Percentiles rank a stretch among this genome's conserved stretches.
Evolutionary conservation across 805 yeast species (phyloP).

Genomic region (Kurtzmaniella fragi): DNA sequence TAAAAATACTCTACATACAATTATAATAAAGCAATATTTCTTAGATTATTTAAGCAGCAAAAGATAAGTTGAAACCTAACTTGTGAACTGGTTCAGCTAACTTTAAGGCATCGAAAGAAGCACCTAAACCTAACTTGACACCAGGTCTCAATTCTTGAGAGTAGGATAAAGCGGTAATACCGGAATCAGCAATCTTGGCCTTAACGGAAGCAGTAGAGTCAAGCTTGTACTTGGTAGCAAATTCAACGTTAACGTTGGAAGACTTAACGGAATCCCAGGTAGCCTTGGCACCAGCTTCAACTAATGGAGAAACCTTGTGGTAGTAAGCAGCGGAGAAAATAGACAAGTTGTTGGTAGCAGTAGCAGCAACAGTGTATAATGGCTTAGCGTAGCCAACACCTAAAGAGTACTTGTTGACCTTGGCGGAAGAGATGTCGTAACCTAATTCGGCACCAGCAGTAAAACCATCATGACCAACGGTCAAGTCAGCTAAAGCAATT

Average conservation of each 20-base stretch:
- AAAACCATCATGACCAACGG: conserved; percentile 94
- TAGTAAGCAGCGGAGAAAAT: conserved; percentile 93
- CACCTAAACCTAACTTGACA: conserved; percentile 94
- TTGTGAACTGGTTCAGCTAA: conserved; percentile 96
- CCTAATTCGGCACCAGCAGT: conserved; percentile 96
- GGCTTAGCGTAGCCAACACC: conserved; percentile 92
- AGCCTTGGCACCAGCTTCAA: conserved; percentile 98
- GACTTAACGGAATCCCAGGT: conserved; percentile 85
- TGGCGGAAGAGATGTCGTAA: conserved; percentile 90
- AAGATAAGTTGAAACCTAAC: conserved; percentile 91
- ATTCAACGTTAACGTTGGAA: conserved; percentile 85
- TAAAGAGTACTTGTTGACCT: conserved; percentile 89
- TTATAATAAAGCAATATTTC: too few species aligned
- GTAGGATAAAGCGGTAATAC: conserved; percentile 90
- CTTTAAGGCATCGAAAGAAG: conserved; percentile 92
- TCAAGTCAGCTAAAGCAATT: conserved; percentile 88
- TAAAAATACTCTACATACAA: too few species aligned
- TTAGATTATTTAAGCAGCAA: conserved; percentile 61
- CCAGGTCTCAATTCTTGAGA: conserved; percentile 94
- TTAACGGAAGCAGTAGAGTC: conserved; percentile 87
- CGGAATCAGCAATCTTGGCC: conserved; percentile 96
- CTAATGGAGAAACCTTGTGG: conserved; percentile 87
- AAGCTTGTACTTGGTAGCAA: conserved; percentile 90
- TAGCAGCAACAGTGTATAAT: conserved; percentile 77
- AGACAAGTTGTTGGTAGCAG: conserved; percentile 80